Conservation (phyloP, 192 early-diverging fungal species). For the Geosiphon pyriformis region DNA sequence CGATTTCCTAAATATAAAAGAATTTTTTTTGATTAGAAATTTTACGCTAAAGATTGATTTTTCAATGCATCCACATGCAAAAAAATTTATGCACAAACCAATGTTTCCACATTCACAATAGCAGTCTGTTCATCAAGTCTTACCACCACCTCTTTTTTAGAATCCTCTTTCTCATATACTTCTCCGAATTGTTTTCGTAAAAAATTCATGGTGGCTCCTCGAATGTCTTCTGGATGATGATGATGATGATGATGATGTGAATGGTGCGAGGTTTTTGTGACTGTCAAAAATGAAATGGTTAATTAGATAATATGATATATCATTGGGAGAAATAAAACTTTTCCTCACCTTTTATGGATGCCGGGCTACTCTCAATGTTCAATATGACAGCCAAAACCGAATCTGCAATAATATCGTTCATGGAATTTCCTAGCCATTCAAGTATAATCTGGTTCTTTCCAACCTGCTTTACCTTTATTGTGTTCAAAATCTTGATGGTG, state of each 20-base stretch:
- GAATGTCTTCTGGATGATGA: background rate
- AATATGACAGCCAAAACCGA: slow-evolving; percentile 81
- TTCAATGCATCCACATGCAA: no score
- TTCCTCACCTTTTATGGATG: slow-evolving; percentile 67
- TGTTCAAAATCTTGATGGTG: slow-evolving; percentile 41
- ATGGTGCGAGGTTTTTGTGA: background rate
- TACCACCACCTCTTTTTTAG: slow-evolving; percentile 10
- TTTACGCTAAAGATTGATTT: no score
- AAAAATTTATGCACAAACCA: no score
- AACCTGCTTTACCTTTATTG: slow-evolving; percentile 65
- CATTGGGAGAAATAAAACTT: background rate
- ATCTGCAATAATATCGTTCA: slow-evolving; percentile 97
- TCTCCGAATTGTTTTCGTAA: slow-evolving; percentile 17
- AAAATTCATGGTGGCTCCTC: background rate
- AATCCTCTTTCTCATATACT: slow-evolving; percentile 7
- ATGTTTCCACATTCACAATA: slow-evolving; percentile 14
- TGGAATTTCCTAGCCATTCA: slow-evolving; percentile 86
- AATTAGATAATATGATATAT: background rate
- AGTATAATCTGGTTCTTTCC: slow-evolving; percentile 60
- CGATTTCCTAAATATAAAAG: no score
- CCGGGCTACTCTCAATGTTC: slow-evolving; percentile 81
- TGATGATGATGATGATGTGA: slow-evolving; percentile 6
- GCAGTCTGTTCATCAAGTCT: slow-evolving; percentile 9
- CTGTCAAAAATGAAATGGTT: slow-evolving; percentile 1
- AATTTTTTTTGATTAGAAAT: no score